Evolutionary conservation across 2,329 filamentous ascomycete species (phyloP).

Genomic region (Leptographium flavum): DNA sequence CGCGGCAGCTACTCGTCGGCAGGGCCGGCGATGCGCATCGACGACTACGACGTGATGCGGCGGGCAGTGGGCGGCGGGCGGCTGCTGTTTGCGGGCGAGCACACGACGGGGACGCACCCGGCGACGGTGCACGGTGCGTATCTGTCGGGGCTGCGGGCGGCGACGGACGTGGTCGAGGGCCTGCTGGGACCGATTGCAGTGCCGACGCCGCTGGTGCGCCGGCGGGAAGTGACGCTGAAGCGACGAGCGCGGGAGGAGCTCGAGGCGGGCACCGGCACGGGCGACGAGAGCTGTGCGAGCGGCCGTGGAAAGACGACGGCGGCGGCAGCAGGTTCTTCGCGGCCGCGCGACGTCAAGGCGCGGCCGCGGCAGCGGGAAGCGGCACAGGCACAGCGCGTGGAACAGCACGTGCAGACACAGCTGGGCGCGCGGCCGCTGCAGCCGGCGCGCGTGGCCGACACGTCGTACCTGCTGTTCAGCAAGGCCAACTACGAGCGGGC

Average conservation of each 20-base stretch:
- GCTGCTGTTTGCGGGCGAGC: constrained; percentile 89
- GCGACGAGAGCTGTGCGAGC: constrained; percentile 2
- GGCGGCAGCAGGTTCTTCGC: background rate
- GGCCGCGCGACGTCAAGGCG: constrained; percentile 15
- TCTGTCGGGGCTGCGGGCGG: constrained; percentile 78
- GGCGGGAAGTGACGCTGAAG: constrained; percentile 43
- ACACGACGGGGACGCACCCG: constrained; percentile 88
- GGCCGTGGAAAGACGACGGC: too few species aligned
- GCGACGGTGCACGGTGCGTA: constrained; percentile 97
- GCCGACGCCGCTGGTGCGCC: constrained; percentile 58
- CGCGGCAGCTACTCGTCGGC: constrained; percentile 92
- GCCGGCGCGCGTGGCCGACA: constrained; percentile 61
- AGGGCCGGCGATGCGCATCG: constrained; percentile 63
- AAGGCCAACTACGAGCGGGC: constrained; percentile 59
- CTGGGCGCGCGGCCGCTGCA: constrained; percentile 64
- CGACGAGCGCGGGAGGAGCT: constrained; percentile 13
- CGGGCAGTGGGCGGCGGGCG: constrained; percentile 58
- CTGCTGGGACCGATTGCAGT: constrained; percentile 72
- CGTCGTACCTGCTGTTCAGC: constrained; percentile 82
- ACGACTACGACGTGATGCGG: constrained; percentile 91
- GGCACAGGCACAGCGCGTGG: constrained; percentile 40
- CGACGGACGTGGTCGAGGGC: constrained; percentile 68
- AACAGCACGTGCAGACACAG: constrained; percentile 33
- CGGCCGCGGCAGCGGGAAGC: constrained; percentile 35
- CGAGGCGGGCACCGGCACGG: background rate